phyloP scores from a whole-genome alignment of 768 basidiomycete species.

The Boletus huronensis region DNA sequence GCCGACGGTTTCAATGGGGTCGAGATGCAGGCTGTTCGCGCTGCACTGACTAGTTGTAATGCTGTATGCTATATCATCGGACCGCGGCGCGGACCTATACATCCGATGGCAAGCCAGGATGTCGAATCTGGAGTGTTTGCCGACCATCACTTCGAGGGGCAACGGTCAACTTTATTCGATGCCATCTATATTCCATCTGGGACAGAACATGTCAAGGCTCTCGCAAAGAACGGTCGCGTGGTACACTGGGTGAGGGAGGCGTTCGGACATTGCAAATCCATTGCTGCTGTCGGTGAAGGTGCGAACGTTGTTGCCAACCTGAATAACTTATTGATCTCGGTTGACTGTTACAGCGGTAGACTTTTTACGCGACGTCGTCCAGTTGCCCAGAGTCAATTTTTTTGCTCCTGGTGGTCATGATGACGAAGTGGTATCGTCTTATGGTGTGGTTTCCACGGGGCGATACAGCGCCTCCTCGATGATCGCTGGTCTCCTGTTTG shows the following conservation, averaged over 20 bases:
- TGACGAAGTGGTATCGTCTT: slow-evolving; percentile 48
- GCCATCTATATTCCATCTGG: slow-evolving; percentile 79
- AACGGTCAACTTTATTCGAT: slow-evolving; percentile 82
- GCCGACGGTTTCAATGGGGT: slow-evolving; percentile 68
- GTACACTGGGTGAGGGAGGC: slow-evolving; percentile 85
- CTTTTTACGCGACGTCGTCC: slow-evolving; percentile 46
- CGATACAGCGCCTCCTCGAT: slow-evolving; percentile 42
- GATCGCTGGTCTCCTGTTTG: slow-evolving; percentile 41
- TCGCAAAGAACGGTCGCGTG: slow-evolving; percentile 61
- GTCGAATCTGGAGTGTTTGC: slow-evolving; percentile 38
- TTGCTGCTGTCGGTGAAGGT: slow-evolving; percentile 73
- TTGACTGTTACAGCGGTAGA: slow-evolving; percentile 37
- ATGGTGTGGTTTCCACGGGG: slow-evolving; percentile 62
- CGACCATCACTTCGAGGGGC: slow-evolving; percentile 74
- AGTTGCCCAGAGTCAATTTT: slow-evolving; percentile 43
- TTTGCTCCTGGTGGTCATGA: slow-evolving; percentile 31
- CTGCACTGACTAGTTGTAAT: slow-evolving; percentile 46
- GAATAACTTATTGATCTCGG: not conserved
- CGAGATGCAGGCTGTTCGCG: slow-evolving; percentile 58
- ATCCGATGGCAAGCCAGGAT: slow-evolving; percentile 30
- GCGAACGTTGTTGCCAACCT: not conserved
- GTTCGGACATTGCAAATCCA: slow-evolving; percentile 82
- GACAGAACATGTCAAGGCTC: slow-evolving; percentile 49
- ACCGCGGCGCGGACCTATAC: slow-evolving; percentile 54
- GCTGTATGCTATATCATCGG: slow-evolving; percentile 67